A percentile compares a stretch with the other conserved stretches of the same genome.
phyloP scores from a whole-genome alignment of 192 early-diverging fungal genomes.

The Kappamyces sp. region DNA sequence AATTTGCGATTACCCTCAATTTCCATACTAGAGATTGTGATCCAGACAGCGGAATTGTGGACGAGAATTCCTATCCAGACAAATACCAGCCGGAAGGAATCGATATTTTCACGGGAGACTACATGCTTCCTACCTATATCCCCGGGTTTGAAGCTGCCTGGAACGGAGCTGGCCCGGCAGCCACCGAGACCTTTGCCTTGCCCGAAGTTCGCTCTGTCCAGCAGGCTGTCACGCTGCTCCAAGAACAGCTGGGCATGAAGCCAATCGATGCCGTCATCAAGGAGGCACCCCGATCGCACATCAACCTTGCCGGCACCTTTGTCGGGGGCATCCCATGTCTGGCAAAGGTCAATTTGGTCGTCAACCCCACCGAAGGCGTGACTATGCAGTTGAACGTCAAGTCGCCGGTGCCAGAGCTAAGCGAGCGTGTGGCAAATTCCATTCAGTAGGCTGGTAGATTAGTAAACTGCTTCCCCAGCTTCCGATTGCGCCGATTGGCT shows the following conservation, averaged over 20 bases:
- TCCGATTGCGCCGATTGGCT: not conserved
- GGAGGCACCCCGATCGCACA: slow-evolving; percentile 76
- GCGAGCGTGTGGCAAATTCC: slow-evolving; percentile 70
- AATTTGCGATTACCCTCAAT: slow-evolving; percentile 81
- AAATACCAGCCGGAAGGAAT: slow-evolving; percentile 72
- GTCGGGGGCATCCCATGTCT: slow-evolving; percentile 70
- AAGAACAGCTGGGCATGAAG: slow-evolving; percentile 83
- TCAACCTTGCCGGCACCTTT: slow-evolving; percentile 82
- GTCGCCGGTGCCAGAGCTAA: slow-evolving; percentile 58
- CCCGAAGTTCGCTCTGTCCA: slow-evolving; percentile 71
- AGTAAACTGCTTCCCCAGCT: not conserved
- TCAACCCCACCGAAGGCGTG: slow-evolving; percentile 73
- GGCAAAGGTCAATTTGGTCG: slow-evolving; percentile 84
- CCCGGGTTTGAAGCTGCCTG: slow-evolving; percentile 72
- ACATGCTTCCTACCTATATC: slow-evolving; percentile 81
- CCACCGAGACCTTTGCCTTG: slow-evolving; percentile 83
- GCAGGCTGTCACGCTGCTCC: slow-evolving; percentile 65
- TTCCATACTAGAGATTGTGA: slow-evolving; percentile 95
- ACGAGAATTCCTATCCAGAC: slow-evolving; percentile 5
- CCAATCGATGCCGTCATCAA: slow-evolving; percentile 59
- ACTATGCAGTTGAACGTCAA: slow-evolving; percentile 88
- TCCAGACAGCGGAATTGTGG: slow-evolving; percentile 68
- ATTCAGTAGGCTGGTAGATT: slow-evolving; percentile 39
- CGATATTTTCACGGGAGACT: slow-evolving; percentile 80
- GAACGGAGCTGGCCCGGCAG: slow-evolving; percentile 72